A percentile compares a stretch with the other conserved stretches of the same genome.
Evolutionary conservation across 495 filamentous ascomycete genomes (phyloP).

Genomic region (Penicillium silybi): DNA sequence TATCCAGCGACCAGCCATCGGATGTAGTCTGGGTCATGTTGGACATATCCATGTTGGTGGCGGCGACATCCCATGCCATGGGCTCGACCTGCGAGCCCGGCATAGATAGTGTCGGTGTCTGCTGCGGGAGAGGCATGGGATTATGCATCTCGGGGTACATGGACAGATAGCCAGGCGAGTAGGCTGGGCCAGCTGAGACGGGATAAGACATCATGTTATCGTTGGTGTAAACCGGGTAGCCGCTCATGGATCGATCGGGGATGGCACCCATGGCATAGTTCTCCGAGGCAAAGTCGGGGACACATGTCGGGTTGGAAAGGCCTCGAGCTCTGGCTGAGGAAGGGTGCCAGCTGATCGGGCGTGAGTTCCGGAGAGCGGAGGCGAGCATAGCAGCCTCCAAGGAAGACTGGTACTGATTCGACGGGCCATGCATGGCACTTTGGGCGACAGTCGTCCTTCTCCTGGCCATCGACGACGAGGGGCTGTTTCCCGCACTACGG

Average conservation of each 20-base stretch:
- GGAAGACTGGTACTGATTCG: conserved; percentile 24
- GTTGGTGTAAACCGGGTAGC: conserved; percentile 18
- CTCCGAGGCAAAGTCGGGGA: conserved; percentile 18
- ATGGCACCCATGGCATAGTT: conserved; percentile 26
- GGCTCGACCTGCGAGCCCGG: conserved; percentile 38
- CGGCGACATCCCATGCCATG: conserved; percentile 24
- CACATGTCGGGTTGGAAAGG: conserved; percentile 30
- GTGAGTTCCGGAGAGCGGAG: conserved; percentile 32
- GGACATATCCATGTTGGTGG: conserved; percentile 13
- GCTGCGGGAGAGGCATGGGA: conserved; percentile 39
- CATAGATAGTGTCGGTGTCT: conserved; percentile 35
- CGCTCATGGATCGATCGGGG: conserved; percentile 23
- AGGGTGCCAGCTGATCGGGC: conserved; percentile 73
- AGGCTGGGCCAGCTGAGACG: conserved; percentile 26
- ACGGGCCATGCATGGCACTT: conserved; percentile 26
- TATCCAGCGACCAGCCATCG: conserved; percentile 38
- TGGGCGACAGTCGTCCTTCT: conserved; percentile 55
- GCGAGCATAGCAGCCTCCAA: conserved; percentile 37
- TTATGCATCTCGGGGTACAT: conserved; percentile 30
- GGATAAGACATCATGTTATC: conserved; percentile 28
- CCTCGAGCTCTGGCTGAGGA: conserved; percentile 35
- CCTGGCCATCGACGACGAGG: conserved; percentile 52
- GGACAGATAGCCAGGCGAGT: conserved; percentile 27
- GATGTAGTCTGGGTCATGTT: conserved; percentile 23
- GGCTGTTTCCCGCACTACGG: conserved; percentile 67